Evolutionary conservation across 2,329 filamentous ascomycete species (phyloP), one percentile per base, ranked within the genome.

Genomic region (Stachybotrys echinatus): DNA sequence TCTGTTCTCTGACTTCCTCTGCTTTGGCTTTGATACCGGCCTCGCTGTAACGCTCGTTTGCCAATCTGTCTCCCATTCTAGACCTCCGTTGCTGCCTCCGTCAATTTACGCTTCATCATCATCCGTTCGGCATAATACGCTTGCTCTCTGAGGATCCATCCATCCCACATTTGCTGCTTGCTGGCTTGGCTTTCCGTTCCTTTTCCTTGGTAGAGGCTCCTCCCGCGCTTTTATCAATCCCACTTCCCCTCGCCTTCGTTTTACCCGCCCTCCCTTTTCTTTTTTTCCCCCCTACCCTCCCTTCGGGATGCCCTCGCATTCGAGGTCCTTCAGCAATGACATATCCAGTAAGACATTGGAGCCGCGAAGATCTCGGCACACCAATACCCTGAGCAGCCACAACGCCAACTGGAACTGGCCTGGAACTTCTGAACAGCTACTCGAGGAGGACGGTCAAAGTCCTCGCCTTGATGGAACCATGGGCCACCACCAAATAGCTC

Each of bases 321-420:
- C 48, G 23, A 23, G 53, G 44, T 49, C 46, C 17, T 47, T 50
- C 43, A 52, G 53, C 48, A 54, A 52, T 48, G 48, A 48, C 19
- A 43, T 44, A 17, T 34, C 47, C 17, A 31, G 17, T 34, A 42
- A 20, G 23, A 19, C 37, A 3, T 20, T 44, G 23, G 49, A 48
- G 38, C 38, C 45, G 5, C 37, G 38, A 20, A 19, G 44, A 31
- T 38, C 39, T 44, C 23, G 39, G 17, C 21, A 39, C 14, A 22
- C 20, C 17, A 43, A 38, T 17, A 43, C 23, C 14, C 14, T 34
- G 27, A 34, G 14, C 5, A 34, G 27, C 27, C 27, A 34, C 12
- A 31, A 23, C 14, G 17, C 45, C 18, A 37, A 47, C 19, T 43
- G 49, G 38, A 38, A 45, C 12, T 38, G 38, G 21, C 40, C 49